Percentiles rank a stretch among this genome's conserved stretches.
These are phyloP conservation scores for Bipolaris oryzae DNA, from an alignment of 2,329 filamentous ascomycete genomes.

Conservation along the genomic window DNA sequence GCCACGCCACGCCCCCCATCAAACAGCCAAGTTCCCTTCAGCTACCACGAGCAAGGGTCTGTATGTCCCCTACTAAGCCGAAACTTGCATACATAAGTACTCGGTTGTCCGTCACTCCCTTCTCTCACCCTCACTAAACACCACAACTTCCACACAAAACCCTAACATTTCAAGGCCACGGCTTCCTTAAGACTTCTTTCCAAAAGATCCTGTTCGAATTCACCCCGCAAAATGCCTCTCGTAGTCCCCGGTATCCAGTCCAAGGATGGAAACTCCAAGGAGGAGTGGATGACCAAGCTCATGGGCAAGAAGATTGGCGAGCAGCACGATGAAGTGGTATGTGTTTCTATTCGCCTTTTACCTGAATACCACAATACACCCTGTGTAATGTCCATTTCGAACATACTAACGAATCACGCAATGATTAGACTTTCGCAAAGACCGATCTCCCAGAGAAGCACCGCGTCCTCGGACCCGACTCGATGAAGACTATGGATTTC, in stretches of 20 bases:
- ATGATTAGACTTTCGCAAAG: constrained; percentile 56
- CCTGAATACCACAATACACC: not conserved
- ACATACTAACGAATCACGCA: not conserved
- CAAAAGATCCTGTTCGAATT: not conserved
- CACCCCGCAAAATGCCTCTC: constrained; percentile 54
- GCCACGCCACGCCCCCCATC: not conserved
- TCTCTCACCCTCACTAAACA: not conserved
- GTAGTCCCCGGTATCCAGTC: constrained; percentile 56
- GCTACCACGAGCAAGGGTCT: constrained; percentile 12
- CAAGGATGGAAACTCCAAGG: constrained; percentile 40
- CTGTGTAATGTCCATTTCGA: no score
- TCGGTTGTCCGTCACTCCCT: not conserved
- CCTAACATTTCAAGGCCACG: not conserved
- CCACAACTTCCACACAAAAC: no score
- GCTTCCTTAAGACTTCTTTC: not conserved
- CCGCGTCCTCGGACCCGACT: constrained; percentile 54
- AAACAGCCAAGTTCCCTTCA: constrained; percentile 23
- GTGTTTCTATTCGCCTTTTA: constrained; percentile 10
- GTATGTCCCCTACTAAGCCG: not conserved
- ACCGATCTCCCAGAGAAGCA: constrained; percentile 56
- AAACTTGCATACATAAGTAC: constrained; percentile 20
- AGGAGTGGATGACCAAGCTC: constrained; percentile 56
- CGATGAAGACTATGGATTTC: constrained; percentile 55
- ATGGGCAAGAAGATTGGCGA: constrained; percentile 61
- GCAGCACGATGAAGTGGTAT: constrained; percentile 52